A percentile compares a stretch with the other conserved stretches of the same genome.
Evolutionary conservation across 2,329 filamentous ascomycete species (phyloP).

Genomic region (Arthroderma sp.): DNA sequence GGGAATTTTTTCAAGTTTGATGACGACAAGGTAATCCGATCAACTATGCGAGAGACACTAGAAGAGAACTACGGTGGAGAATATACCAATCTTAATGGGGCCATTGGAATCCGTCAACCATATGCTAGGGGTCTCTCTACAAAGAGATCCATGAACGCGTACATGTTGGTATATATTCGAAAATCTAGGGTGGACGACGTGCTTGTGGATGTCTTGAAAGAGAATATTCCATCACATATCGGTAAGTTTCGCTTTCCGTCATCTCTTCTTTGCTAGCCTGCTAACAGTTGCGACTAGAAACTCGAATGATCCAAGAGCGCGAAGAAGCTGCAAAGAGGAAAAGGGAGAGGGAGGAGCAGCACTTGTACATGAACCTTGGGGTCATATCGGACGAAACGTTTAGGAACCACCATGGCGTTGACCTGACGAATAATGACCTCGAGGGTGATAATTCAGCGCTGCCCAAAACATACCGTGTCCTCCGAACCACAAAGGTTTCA

Average conservation of each 20-base stretch:
- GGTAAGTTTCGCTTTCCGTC: slow-evolving; percentile 36
- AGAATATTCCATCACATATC: slow-evolving; percentile 71
- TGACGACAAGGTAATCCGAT: slow-evolving; percentile 91
- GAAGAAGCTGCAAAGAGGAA: slow-evolving; percentile 60
- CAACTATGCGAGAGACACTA: slow-evolving; percentile 76
- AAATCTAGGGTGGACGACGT: slow-evolving; percentile 75
- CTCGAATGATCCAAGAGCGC: slow-evolving; percentile 68
- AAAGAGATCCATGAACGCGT: slow-evolving; percentile 70
- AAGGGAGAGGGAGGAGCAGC: slow-evolving; percentile 86
- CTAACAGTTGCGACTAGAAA: slow-evolving; percentile 37
- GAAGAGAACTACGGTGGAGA: slow-evolving; percentile 97
- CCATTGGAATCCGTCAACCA: slow-evolving; percentile 46
- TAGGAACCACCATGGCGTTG: slow-evolving; percentile 66
- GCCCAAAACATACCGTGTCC: slow-evolving; percentile 58
- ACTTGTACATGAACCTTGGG: slow-evolving; percentile 76
- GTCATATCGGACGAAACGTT: slow-evolving; percentile 76
- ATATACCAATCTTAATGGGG: slow-evolving; percentile 49
- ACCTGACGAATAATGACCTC: slow-evolving; percentile 59
- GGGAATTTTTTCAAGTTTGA: slow-evolving; percentile 96
- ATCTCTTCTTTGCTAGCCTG: slow-evolving; percentile 2
- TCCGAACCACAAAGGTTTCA: slow-evolving; percentile 60
- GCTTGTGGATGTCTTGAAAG: slow-evolving; percentile 59
- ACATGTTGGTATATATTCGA: slow-evolving; percentile 97
- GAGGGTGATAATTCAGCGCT: slow-evolving; percentile 52
- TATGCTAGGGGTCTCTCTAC: slow-evolving; percentile 52